Conservation (phyloP, 164 flowering plant genomes). For the Tetracentron sinense region DNA sequence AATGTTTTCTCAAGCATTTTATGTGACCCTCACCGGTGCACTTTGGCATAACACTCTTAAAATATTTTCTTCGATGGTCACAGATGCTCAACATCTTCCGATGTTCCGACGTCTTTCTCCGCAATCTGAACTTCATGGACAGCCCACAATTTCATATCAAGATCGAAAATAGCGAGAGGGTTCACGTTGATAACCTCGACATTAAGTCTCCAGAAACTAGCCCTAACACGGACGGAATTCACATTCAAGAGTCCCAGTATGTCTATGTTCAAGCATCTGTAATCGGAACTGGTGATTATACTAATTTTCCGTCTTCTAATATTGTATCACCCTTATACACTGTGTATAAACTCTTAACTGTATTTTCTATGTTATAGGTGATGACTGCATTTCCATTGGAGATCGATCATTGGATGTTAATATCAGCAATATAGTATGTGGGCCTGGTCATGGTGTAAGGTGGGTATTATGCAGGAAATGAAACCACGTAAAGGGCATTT, state of each 20-base stretch:
- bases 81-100: neutral
- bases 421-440: slow-evolving; percentile 33
- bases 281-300: slow-evolving; percentile 31
- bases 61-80: too few species aligned
- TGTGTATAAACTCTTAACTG: too few species aligned
- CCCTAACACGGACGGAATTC: slow-evolving; percentile 66
- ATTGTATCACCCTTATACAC: too few species aligned
- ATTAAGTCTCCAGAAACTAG: slow-evolving; percentile 35
- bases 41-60: too few species aligned
- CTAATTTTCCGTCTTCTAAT: neutral
- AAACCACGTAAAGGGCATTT: too few species aligned
- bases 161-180: slow-evolving; percentile 14
- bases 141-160: slow-evolving; percentile 34
- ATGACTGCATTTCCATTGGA: slow-evolving; percentile 55
- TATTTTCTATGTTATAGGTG: too few species aligned
- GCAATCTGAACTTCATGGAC: slow-evolving; percentile 14
- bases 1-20: too few species aligned
- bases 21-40: too few species aligned
- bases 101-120: neutral
- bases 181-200: slow-evolving; percentile 11
- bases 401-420: slow-evolving; percentile 28
- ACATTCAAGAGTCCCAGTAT: slow-evolving; percentile 27
- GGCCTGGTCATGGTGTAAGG: slow-evolving; percentile 70
- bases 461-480: too few species aligned
- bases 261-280: slow-evolving; percentile 21